phyloP scores from a whole-genome alignment of 2,329 filamentous ascomycete species.

The Colletotrichum sp. region DNA sequence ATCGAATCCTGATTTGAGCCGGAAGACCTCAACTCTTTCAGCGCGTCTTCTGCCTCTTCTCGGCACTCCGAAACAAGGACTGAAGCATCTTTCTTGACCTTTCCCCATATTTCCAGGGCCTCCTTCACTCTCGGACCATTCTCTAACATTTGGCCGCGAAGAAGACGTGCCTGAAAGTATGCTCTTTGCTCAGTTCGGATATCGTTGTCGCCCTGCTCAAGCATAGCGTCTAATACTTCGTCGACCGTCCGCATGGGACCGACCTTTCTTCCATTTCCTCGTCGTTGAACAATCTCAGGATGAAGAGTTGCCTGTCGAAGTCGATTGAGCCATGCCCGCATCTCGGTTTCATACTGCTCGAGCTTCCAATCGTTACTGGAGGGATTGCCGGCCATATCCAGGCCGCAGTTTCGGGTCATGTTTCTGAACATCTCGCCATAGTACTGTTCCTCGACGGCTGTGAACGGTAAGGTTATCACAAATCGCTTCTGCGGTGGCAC shows the following conservation, averaged over 20 bases:
- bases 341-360: conserved; percentile 68
- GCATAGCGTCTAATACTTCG: conserved; percentile 90
- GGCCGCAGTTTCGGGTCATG: conserved; percentile 73
- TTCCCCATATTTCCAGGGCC: conserved; percentile 74
- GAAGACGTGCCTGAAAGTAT: conserved; percentile 67
- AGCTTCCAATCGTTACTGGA: conserved; percentile 67
- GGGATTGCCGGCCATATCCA: conserved; percentile 70
- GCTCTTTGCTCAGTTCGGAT: conserved; percentile 73
- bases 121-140: conserved; percentile 72
- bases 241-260: conserved; percentile 80
- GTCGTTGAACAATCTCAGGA: conserved; percentile 74
- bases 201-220: conserved; percentile 77
- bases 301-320: conserved; percentile 86
- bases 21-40: conserved; percentile 28
- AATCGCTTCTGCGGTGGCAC: conserved; percentile 85
- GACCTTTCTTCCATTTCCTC: conserved; percentile 64
- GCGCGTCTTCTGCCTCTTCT: conserved; percentile 60
- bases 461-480: conserved; percentile 89
- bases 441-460: conserved; percentile 87
- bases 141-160: conserved; percentile 78
- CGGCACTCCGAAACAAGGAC: conserved; percentile 68
- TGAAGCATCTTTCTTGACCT: conserved; percentile 54
- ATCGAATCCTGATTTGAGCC: neutral
- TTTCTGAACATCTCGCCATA: conserved; percentile 78
- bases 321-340: conserved; percentile 80